phyloP scores from a whole-genome alignment of 306 rosid species.

The Argentina anserina region DNA sequence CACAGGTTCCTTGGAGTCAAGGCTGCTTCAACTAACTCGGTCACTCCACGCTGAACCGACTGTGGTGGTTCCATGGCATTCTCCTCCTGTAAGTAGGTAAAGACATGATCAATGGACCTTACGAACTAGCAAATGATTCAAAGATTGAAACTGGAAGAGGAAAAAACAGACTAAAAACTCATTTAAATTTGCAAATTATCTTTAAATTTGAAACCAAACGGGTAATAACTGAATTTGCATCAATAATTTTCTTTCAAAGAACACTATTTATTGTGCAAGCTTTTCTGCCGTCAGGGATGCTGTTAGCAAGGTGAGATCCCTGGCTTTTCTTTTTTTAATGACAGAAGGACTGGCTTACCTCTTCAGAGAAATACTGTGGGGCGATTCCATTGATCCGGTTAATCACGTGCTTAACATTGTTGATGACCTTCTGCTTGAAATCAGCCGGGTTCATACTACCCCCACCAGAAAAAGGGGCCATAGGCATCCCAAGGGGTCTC shows the following conservation, averaged over 20 bases:
- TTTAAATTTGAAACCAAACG: not conserved
- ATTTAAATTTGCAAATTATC: not conserved
- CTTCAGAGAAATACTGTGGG: conserved; percentile 86
- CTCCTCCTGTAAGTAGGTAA: conserved; percentile 60
- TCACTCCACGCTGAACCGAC: conserved; percentile 87
- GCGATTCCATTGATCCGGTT: conserved; percentile 70
- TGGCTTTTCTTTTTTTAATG: no score
- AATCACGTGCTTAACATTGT: conserved; percentile 83
- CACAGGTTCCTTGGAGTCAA: conserved; percentile 88
- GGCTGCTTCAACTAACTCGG: conserved; percentile 95
- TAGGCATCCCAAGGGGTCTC: conserved; percentile 93
- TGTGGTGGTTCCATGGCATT: conserved; percentile 85
- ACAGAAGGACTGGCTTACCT: conserved; percentile 48
- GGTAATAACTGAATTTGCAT: not conserved
- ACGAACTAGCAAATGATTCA: not conserved
- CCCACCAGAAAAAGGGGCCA: conserved; percentile 74
- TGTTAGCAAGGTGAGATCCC: not conserved
- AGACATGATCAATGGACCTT: not conserved
- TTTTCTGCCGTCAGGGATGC: not conserved
- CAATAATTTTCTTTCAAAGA: not conserved
- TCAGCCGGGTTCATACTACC: conserved; percentile 73
- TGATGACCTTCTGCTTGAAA: conserved; percentile 80
- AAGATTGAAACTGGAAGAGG: not conserved
- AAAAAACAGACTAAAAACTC: not conserved
- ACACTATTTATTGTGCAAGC: not conserved